Percentiles rank a stretch among this genome's conserved stretches.
phyloP scores from a whole-genome alignment of 495 filamentous ascomycete genomes.

The Chaetomium cochliodes region DNA sequence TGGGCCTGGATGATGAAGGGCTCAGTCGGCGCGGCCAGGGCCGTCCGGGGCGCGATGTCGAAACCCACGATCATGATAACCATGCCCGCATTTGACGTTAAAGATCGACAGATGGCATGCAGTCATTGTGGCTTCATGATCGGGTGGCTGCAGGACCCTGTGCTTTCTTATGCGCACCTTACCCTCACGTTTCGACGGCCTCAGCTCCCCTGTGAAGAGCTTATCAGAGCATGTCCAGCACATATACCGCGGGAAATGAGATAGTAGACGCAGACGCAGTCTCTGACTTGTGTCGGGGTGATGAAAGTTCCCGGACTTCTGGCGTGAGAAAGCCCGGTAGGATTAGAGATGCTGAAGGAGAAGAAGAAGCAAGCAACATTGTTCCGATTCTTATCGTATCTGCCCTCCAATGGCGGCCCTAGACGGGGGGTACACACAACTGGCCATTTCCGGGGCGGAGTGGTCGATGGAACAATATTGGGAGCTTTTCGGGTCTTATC shows the following conservation, averaged over 20 bases:
- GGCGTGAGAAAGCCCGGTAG: not conserved
- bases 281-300: not conserved
- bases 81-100: not conserved
- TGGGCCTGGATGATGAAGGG: slow-evolving; percentile 31
- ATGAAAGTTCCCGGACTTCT: not conserved
- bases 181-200: not conserved
- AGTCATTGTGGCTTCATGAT: not conserved
- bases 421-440: too few relatives aligned
- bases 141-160: not conserved
- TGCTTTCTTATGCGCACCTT: not conserved
- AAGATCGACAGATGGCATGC: not conserved
- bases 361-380: too few relatives aligned
- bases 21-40: slow-evolving; percentile 39
- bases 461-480: too few relatives aligned
- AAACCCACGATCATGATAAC: not conserved
- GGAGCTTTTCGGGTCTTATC: too few relatives aligned
- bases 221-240: not conserved
- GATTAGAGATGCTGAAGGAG: not conserved
- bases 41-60: slow-evolving; percentile 19
- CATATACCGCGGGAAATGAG: not conserved
- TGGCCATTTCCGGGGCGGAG: too few relatives aligned
- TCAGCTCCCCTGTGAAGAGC: not conserved
- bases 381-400: too few relatives aligned
- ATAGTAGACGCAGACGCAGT: not conserved
- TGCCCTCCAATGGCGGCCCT: too few relatives aligned